Percentiles rank a stretch among this genome's conserved stretches.
These are phyloP conservation scores for Allantophomopsis lycopodina DNA, from an alignment of 2,329 filamentous ascomycete genomes.

Conservation along the genomic window DNA sequence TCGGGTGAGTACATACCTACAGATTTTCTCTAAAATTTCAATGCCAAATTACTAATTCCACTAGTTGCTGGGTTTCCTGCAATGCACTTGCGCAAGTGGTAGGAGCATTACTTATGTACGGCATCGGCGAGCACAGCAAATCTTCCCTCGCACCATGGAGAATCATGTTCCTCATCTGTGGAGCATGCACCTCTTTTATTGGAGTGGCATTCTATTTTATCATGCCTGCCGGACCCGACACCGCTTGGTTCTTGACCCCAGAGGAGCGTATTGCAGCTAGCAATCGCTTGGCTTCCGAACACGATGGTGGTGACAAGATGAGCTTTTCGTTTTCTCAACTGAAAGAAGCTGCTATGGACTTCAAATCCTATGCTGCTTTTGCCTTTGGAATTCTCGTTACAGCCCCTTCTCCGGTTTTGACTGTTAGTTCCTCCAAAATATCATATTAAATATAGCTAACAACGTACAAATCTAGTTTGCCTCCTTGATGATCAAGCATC, in stretches of 20 bases:
- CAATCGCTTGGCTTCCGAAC: constrained; percentile 38
- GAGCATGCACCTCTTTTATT: constrained; percentile 26
- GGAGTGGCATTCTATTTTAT: constrained; percentile 11
- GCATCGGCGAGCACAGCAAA: constrained; percentile 29
- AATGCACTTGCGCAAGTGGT: constrained; percentile 12
- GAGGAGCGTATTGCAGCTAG: constrained; percentile 37
- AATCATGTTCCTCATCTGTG: constrained; percentile 35
- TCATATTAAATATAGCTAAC: too few relatives aligned
- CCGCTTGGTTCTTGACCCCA: constrained; percentile 33
- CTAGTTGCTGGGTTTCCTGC: constrained; percentile 4
- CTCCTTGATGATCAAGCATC: constrained; percentile 25
- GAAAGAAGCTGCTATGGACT: constrained; percentile 15
- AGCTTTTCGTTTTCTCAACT: constrained; percentile 37
- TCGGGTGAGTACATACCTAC: too few relatives aligned
- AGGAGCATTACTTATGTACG: constrained; percentile 41
- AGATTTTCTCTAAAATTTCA: too few relatives aligned
- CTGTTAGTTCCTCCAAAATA: too few relatives aligned
- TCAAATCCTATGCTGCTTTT: constrained; percentile 23
- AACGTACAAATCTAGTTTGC: constrained; percentile 14
- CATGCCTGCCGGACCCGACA: constrained; percentile 22
- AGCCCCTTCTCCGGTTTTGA: not conserved
- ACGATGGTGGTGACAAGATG: constrained; percentile 36
- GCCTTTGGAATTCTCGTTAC: constrained; percentile 5
- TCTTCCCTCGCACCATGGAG: constrained; percentile 46
- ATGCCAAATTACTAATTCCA: not conserved